Conservation (phyloP, 2,329 filamentous ascomycete species). For the Aspergillus sergii region DNA sequence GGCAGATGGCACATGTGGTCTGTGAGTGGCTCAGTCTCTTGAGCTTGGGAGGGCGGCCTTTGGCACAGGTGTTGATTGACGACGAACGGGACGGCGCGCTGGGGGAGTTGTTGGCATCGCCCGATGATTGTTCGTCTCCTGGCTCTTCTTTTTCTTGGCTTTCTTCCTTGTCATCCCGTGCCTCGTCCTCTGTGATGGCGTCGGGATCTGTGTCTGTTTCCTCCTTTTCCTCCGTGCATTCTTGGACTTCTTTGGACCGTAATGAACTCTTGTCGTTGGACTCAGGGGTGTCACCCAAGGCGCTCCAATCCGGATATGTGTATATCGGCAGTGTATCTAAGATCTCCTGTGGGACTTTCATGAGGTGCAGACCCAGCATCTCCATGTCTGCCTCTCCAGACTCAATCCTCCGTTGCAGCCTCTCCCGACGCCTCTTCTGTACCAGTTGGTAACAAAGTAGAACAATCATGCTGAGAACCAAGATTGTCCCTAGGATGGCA, state of each 20-base stretch:
- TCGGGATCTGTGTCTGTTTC: not conserved
- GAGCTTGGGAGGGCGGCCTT: not conserved
- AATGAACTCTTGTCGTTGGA: constrained; percentile 2
- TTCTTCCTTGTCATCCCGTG: not conserved
- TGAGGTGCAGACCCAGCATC: constrained; percentile 77
- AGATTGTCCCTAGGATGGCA: constrained; percentile 77
- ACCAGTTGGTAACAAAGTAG: constrained; percentile 73
- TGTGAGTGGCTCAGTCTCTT: constrained; percentile 62
- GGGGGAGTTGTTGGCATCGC: not conserved
- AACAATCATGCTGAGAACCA: constrained; percentile 66
- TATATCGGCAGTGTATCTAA: constrained; percentile 77
- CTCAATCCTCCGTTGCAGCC: constrained; percentile 70
- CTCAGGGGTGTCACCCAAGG: not conserved
- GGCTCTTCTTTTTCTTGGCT: not conserved
- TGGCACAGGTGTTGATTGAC: not conserved
- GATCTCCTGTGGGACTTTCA: constrained; percentile 73
- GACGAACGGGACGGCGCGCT: not conserved
- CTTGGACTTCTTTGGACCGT: not conserved
- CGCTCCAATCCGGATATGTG: constrained; percentile 61
- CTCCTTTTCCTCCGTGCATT: not conserved
- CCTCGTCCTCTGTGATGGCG: not conserved
- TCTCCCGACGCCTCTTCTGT: constrained; percentile 69
- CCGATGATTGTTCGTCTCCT: not conserved
- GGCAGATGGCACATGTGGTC: constrained; percentile 84
- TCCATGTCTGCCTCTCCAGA: constrained; percentile 84